These are phyloP conservation scores for Boletus pseudo-olivaceus DNA, from an alignment of 768 basidiomycete genomes.

Conservation along the genomic window DNA sequence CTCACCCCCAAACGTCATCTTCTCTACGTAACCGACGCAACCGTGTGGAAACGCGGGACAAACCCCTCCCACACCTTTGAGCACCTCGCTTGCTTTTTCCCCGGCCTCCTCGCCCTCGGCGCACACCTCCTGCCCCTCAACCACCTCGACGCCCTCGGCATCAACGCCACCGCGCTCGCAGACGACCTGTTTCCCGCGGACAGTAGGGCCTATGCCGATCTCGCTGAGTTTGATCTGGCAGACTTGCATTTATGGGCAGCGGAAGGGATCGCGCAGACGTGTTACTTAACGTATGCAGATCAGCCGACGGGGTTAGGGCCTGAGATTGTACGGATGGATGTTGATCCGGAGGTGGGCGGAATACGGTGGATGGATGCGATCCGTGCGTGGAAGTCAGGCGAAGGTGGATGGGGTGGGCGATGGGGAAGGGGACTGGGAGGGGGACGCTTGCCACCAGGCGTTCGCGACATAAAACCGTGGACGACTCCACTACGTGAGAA, in stretches of 20 bases:
- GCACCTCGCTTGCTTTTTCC: slow-evolving; percentile 75
- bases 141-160: slow-evolving; percentile 43
- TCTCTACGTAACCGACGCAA: slow-evolving; percentile 60
- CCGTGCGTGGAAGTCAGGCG: slow-evolving; percentile 40
- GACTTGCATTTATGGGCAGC: slow-evolving; percentile 74
- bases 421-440: slow-evolving; percentile 24
- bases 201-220: slow-evolving; percentile 32
- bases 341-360: slow-evolving; percentile 3
- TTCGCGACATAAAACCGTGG: slow-evolving; percentile 35
- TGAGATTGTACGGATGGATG: slow-evolving; percentile 37
- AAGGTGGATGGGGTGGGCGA: too few species aligned
- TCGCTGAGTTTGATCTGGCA: slow-evolving; percentile 46
- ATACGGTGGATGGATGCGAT: slow-evolving; percentile 32
- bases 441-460: slow-evolving; percentile 48
- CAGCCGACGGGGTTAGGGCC: slow-evolving; percentile 65
- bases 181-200: slow-evolving; percentile 18
- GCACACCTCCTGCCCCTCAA: slow-evolving; percentile 59
- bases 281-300: slow-evolving; percentile 69
- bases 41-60: slow-evolving; percentile 18
- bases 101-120: slow-evolving; percentile 72
- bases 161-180: slow-evolving; percentile 39
- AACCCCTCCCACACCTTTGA: slow-evolving; percentile 52
- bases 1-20: slow-evolving; percentile 17
- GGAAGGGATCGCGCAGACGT: slow-evolving; percentile 70
- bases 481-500: slow-evolving; percentile 1